A percentile compares a stretch with the other conserved stretches of the same genome.
phyloP scores from a whole-genome alignment of 805 yeast genomes.

The Wickerhamomyces bisporus region DNA sequence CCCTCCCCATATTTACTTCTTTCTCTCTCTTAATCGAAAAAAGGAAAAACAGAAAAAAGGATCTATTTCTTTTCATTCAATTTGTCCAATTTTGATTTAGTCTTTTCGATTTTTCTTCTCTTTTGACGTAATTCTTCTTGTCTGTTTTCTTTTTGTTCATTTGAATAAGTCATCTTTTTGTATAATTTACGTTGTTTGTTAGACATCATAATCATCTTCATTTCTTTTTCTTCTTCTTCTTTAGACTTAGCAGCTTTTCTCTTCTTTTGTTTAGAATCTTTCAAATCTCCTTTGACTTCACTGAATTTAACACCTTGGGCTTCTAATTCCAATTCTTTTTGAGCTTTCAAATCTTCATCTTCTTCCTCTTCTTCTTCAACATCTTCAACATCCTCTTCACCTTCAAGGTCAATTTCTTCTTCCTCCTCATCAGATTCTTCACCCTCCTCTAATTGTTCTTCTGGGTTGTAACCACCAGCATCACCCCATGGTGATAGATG shows the following conservation, averaged over 20 bases:
- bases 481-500: slow-evolving; percentile 99
- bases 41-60: no score
- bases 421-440: slow-evolving; percentile 46
- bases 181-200: slow-evolving; percentile 92
- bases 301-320: slow-evolving; percentile 81
- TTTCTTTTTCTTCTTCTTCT: slow-evolving; percentile 75
- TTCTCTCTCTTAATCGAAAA: no score
- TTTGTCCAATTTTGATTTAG: slow-evolving; percentile 19
- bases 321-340: slow-evolving; percentile 85
- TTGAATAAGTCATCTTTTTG: slow-evolving; percentile 91
- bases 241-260: slow-evolving; percentile 35
- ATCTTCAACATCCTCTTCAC: slow-evolving; percentile 38
- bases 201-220: slow-evolving; percentile 96
- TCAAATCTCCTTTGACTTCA: slow-evolving; percentile 40
- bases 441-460: slow-evolving; percentile 37
- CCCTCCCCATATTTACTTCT: no score
- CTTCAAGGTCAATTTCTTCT: slow-evolving; percentile 51
- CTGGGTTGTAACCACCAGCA: slow-evolving; percentile 84
- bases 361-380: slow-evolving; percentile 51
- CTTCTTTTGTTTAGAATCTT: slow-evolving; percentile 32
- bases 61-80: slow-evolving; percentile 4
- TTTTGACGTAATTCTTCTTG: slow-evolving; percentile 62
- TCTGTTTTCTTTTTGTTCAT: slow-evolving; percentile 75
- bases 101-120: slow-evolving; percentile 65
- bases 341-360: slow-evolving; percentile 54